Percentiles rank a stretch among this genome's conserved stretches.
Conservation (phyloP, 225 moss, liverwort and hornwort species). For the Marchantia paleacea region DNA sequence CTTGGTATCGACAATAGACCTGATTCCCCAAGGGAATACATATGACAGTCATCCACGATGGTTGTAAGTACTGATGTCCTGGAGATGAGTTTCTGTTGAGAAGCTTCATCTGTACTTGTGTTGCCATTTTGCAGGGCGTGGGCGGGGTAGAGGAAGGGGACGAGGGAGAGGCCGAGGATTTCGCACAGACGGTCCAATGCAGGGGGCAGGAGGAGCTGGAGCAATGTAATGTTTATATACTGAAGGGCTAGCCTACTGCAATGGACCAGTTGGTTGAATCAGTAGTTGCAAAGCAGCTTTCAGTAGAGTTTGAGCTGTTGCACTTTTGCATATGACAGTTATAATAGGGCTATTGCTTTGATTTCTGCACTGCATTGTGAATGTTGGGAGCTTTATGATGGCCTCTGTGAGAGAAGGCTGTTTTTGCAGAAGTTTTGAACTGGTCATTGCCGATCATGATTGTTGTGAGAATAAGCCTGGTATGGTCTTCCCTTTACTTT, state of each 20-base stretch:
- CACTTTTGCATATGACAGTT: slow-evolving; percentile 53
- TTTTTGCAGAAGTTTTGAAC: slow-evolving; percentile 55
- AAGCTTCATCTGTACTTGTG: slow-evolving; percentile 10
- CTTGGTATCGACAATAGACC: too few species aligned
- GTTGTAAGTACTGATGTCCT: slow-evolving; percentile 1
- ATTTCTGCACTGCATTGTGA: slow-evolving; percentile 55
- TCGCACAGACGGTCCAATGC: slow-evolving; percentile 68
- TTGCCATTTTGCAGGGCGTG: slow-evolving; percentile 70
- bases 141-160: slow-evolving; percentile 90
- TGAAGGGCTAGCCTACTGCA: slow-evolving; percentile 57
- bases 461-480: slow-evolving; percentile 56
- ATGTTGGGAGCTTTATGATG: slow-evolving; percentile 52
- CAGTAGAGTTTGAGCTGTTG: slow-evolving; percentile 50
- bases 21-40: background rate
- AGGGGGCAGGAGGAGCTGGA: slow-evolving; percentile 54
- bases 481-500: slow-evolving; percentile 50
- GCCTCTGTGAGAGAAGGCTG: slow-evolving; percentile 61
- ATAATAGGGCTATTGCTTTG: slow-evolving; percentile 61
- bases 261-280: slow-evolving; percentile 58
- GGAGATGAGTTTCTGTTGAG: slow-evolving; percentile 15
- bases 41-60: background rate
- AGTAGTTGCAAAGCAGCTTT: slow-evolving; percentile 57
- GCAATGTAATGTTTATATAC: slow-evolving; percentile 55
- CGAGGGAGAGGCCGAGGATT: slow-evolving; percentile 94
- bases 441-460: slow-evolving; percentile 56